Conservation (phyloP, 129 eudicot genomes). For the Ambrosia artemisiifolia region DNA sequence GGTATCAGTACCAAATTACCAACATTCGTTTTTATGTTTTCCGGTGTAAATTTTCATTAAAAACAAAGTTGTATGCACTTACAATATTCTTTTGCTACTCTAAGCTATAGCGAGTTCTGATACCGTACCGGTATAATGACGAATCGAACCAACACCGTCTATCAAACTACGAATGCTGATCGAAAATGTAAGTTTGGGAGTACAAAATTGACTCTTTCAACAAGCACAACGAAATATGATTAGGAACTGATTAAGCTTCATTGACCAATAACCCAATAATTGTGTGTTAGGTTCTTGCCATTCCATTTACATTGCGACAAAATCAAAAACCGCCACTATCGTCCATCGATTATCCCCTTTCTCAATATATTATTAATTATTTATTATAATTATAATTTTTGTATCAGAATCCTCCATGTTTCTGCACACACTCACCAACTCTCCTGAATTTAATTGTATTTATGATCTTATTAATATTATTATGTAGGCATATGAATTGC, state of each 20-base stretch:
- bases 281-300: conserved; percentile 9
- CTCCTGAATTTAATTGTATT: conserved; percentile 1
- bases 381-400: too few species aligned
- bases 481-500: background rate
- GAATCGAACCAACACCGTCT: too few species aligned
- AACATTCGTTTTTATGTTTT: too few species aligned
- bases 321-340: conserved; percentile 10
- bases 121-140: too few species aligned
- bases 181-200: background rate
- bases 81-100: too few species aligned
- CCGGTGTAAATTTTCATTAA: too few species aligned
- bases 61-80: too few species aligned
- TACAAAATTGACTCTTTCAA: background rate
- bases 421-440: conserved; percentile 25
- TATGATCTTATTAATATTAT: background rate
- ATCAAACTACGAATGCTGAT: too few species aligned
- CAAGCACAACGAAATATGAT: background rate
- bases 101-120: too few species aligned
- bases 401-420: conserved; percentile 21
- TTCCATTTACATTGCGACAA: background rate
- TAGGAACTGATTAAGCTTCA: background rate
- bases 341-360: conserved; percentile 20
- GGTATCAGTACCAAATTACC: too few species aligned
- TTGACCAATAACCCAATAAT: conserved; percentile 2
- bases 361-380: background rate